Conservation (phyloP, 108 stramenopile genomes). For the Thalassiosira profunda region DNA sequence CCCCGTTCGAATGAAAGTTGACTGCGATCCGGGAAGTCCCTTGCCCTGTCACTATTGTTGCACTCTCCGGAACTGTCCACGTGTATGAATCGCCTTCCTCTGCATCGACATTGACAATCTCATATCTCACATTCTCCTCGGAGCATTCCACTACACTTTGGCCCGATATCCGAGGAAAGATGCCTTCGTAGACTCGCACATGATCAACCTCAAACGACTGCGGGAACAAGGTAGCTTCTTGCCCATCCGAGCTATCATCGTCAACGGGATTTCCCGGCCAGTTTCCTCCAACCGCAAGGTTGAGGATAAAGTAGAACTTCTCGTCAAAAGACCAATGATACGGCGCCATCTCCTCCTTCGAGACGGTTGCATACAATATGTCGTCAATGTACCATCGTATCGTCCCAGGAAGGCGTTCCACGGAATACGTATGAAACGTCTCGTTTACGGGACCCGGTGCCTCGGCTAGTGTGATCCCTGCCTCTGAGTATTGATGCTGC, state of each 20-base stretch:
- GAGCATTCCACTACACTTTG: constrained; percentile 15
- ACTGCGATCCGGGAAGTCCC: constrained; percentile 19
- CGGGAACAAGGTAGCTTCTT: constrained; percentile 29
- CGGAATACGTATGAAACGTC: constrained; percentile 37
- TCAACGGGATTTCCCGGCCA: constrained; percentile 51
- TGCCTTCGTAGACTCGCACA: constrained; percentile 49
- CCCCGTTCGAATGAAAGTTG: constrained; percentile 21
- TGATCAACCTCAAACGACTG: constrained; percentile 41
- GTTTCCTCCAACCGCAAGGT: constrained; percentile 51
- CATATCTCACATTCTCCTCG: constrained; percentile 17
- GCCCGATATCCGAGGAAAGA: constrained; percentile 18
- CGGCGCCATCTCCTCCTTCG: constrained; percentile 32
- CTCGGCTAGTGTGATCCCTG: constrained; percentile 11
- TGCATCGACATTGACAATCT: constrained; percentile 17
- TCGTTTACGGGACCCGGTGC: constrained; percentile 17
- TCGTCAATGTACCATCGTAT: constrained; percentile 45
- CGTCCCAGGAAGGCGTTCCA: not conserved
- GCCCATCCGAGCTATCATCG: not conserved
- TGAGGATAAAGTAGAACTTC: constrained; percentile 49
- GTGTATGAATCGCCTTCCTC: constrained; percentile 12
- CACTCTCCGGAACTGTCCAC: constrained; percentile 30
- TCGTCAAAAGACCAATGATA: constrained; percentile 56
- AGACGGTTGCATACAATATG: constrained; percentile 21
- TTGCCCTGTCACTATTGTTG: constrained; percentile 3
- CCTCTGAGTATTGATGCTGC: constrained; percentile 20